These are phyloP conservation scores for Hyphodiscus hymeniophilus DNA, from an alignment of 495 filamentous ascomycete species.

Conservation along the genomic window DNA sequence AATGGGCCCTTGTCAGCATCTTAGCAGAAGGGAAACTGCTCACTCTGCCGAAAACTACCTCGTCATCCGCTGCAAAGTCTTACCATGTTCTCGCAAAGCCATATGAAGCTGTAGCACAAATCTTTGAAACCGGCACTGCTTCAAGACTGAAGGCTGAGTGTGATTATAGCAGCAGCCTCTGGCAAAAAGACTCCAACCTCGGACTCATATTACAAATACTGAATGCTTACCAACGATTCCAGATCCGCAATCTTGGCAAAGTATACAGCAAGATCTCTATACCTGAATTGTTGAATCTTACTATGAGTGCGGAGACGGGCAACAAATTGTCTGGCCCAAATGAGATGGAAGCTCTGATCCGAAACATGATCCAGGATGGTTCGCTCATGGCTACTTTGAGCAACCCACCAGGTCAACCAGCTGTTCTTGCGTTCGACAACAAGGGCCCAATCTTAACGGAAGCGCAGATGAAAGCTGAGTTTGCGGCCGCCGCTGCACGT, in stretches of 20 bases:
- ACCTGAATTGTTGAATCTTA: conserved; percentile 37
- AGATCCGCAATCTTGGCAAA: conserved; percentile 34
- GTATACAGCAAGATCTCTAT: conserved; percentile 45
- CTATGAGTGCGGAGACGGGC: conserved; percentile 40
- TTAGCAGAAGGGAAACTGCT: conserved; percentile 60
- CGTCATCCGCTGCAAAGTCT: conserved; percentile 41
- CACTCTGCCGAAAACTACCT: conserved; percentile 28
- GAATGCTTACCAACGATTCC: conserved; percentile 40
- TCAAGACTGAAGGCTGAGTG: conserved; percentile 50
- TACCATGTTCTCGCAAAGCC: conserved; percentile 55
- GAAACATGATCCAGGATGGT: conserved; percentile 48
- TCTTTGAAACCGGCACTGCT: conserved; percentile 55
- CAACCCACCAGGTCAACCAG: conserved; percentile 29
- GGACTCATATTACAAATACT: conserved; percentile 39
- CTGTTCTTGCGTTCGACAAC: conserved; percentile 32
- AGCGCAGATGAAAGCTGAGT: conserved; percentile 32
- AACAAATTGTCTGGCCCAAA: conserved; percentile 40
- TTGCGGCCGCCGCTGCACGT: conserved; percentile 33
- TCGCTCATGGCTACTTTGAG: conserved; percentile 47
- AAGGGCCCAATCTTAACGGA: conserved; percentile 33
- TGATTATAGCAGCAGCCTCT: conserved; percentile 44
- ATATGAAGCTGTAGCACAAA: conserved; percentile 59
- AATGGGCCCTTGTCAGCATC: conserved; percentile 76
- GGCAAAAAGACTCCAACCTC: conserved; percentile 47
- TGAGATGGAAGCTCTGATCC: conserved; percentile 35